Conservation (phyloP, 495 filamentous ascomycete species). For the Hyphodiscus hymeniophilus region DNA sequence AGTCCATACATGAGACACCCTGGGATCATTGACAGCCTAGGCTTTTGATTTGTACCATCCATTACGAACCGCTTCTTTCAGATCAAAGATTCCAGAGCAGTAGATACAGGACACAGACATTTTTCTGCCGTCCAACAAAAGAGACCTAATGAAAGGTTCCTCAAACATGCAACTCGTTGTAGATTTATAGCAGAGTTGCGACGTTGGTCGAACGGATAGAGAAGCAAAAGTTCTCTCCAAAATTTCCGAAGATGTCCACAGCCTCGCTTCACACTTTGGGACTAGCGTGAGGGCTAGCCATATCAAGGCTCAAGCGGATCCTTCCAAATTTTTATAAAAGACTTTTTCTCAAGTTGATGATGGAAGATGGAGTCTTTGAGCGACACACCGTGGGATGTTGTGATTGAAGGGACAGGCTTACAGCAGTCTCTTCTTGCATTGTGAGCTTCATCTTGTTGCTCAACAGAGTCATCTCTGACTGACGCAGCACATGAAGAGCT, state of each 20-base stretch:
- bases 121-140: constrained; percentile 59
- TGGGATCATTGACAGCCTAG: too few relatives aligned
- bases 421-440: constrained; percentile 86
- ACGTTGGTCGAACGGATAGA: constrained; percentile 45
- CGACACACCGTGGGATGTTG: constrained; percentile 81
- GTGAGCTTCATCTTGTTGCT: constrained; percentile 47
- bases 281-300: constrained; percentile 17
- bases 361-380: constrained; percentile 67
- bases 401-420: constrained; percentile 84
- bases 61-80: constrained; percentile 29
- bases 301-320: too few relatives aligned
- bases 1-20: too few relatives aligned
- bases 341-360: too few relatives aligned
- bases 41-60: constrained; percentile 17
- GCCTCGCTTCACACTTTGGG: constrained; percentile 14
- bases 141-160: constrained; percentile 67
- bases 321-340: too few relatives aligned
- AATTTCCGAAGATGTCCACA: not conserved
- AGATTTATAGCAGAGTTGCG: constrained; percentile 30
- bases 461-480: constrained; percentile 46
- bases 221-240: constrained; percentile 17
- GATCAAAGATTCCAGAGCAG: constrained; percentile 63
- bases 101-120: constrained; percentile 80
- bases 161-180: constrained; percentile 32
- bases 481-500: constrained; percentile 64